Conservation (phyloP, 768 basidiomycete genomes). For the Boletus tylopilopsis region DNA sequence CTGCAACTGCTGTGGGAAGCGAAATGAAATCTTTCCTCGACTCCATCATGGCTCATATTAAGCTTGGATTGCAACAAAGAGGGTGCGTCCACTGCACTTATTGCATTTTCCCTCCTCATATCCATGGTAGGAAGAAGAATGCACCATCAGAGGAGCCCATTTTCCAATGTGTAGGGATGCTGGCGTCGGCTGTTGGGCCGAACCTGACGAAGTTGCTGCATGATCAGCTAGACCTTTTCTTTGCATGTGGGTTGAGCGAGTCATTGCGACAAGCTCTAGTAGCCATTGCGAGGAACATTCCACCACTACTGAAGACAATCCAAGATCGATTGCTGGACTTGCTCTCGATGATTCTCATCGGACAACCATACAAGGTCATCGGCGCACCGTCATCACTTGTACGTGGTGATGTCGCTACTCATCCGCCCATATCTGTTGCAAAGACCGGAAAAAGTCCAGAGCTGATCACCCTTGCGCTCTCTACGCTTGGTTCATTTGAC, state of each 20-base stretch:
- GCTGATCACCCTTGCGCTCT: conserved; percentile 75
- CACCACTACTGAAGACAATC: conserved; percentile 85
- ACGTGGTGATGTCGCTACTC: conserved; percentile 47
- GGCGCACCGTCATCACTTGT: conserved; percentile 72
- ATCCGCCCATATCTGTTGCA: conserved; percentile 46
- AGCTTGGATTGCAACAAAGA: conserved; percentile 79
- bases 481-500: conserved; percentile 87
- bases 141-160: conserved; percentile 92
- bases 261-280: conserved; percentile 80
- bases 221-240: conserved; percentile 96
- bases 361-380: conserved; percentile 81
- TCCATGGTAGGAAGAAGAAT: conserved; percentile 64
- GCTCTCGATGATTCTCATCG: conserved; percentile 75
- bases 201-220: conserved; percentile 94
- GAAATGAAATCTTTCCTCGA: conserved; percentile 97
- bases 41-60: conserved; percentile 84
- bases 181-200: conserved; percentile 91
- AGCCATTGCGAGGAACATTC: conserved; percentile 82
- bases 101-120: conserved; percentile 1
- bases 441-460: conserved; percentile 63
- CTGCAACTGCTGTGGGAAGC: conserved; percentile 85
- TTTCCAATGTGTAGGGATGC: conserved; percentile 97
- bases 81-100: conserved; percentile 50
- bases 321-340: conserved; percentile 93
- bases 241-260: conserved; percentile 89